Percentiles rank a stretch among this genome's conserved stretches.
Evolutionary conservation across 2,329 filamentous ascomycete species (phyloP).

Genomic region (Biscogniauxia marginata): DNA sequence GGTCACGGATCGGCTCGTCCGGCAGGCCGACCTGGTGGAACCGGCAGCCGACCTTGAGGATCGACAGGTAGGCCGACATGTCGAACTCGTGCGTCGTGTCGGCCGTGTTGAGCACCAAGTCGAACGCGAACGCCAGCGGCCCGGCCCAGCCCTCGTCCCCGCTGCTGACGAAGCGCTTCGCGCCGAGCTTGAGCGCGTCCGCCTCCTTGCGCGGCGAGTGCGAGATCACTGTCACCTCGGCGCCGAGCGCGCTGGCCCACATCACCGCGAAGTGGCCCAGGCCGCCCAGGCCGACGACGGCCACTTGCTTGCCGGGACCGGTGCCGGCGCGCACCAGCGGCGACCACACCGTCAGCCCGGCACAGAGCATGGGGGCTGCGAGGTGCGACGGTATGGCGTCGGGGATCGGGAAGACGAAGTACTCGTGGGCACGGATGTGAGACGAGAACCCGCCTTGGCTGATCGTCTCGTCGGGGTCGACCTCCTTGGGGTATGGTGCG

Average conservation of each 20-base stretch:
- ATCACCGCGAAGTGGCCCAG: slow-evolving; percentile 72
- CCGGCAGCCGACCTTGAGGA: slow-evolving; percentile 50
- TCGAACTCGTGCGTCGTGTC: slow-evolving; percentile 55
- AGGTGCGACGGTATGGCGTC: slow-evolving; percentile 48
- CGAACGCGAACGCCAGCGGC: slow-evolving; percentile 49
- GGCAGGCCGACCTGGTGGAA: slow-evolving; percentile 60
- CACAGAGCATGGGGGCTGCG: slow-evolving; percentile 72
- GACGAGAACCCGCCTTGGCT: slow-evolving; percentile 64
- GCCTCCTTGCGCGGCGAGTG: slow-evolving; percentile 57
- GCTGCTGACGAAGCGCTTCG: slow-evolving; percentile 51
- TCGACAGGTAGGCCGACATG: slow-evolving; percentile 49
- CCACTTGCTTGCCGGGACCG: slow-evolving; percentile 70
- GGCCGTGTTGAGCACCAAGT: slow-evolving; percentile 51
- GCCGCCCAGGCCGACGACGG: slow-evolving; percentile 70
- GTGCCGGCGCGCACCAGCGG: slow-evolving; percentile 66
- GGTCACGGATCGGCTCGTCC: slow-evolving; percentile 45
- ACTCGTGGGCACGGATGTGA: slow-evolving; percentile 49
- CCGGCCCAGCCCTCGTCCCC: slow-evolving; percentile 56
- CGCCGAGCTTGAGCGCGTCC: slow-evolving; percentile 62
- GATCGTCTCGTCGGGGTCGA: slow-evolving; percentile 51
- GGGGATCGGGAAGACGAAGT: slow-evolving; percentile 61
- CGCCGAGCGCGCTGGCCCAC: slow-evolving; percentile 68
- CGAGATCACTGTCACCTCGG: slow-evolving; percentile 64
- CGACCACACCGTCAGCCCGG: slow-evolving; percentile 70
- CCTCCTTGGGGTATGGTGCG: slow-evolving; percentile 55